These are phyloP conservation scores for Choanephora cucurbitarum DNA, from an alignment of 371 early-diverging fungal genomes.

Conservation along the genomic window DNA sequence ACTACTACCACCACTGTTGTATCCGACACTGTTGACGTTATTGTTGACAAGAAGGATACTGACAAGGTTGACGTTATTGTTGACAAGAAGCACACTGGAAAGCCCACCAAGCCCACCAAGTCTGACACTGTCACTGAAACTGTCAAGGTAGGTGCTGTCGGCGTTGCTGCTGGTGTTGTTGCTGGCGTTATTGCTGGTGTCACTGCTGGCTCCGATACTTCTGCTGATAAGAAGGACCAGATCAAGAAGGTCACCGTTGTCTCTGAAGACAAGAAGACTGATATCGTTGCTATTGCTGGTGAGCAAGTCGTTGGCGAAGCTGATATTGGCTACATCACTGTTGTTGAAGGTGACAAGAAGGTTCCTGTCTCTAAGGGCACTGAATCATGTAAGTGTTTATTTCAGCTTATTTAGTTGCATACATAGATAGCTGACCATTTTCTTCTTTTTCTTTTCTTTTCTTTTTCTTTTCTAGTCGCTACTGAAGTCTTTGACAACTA, in stretches of 20 bases:
- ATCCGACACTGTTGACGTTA: background rate
- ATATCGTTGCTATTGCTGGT: background rate
- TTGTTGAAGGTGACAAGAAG: constrained; percentile 52
- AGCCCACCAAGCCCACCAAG: background rate
- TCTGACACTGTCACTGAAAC: background rate
- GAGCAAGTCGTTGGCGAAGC: background rate
- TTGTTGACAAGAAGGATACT: constrained; percentile 1
- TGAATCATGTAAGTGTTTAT: background rate
- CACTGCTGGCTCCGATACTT: constrained; percentile 3
- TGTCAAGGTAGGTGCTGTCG: constrained; percentile 1
- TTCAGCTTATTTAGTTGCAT: background rate
- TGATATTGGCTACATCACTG: constrained; percentile 2
- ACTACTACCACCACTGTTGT: background rate
- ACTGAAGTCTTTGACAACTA: background rate
- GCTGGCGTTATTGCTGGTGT: constrained; percentile 7
- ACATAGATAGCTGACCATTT: background rate
- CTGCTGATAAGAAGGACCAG: background rate
- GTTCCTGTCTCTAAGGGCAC: constrained; percentile 50
- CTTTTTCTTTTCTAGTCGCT: background rate
- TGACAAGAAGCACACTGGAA: constrained; percentile 6
- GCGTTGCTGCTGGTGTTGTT: constrained; percentile 1
- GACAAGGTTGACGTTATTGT: background rate
- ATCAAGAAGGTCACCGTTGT: background rate
- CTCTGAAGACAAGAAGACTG: background rate
- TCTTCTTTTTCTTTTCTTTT: background rate